A percentile compares a stretch with the other conserved stretches of the same genome.
Conservation (phyloP, 2,329 filamentous ascomycete species). For the Trichoderma lentiforme region DNA sequence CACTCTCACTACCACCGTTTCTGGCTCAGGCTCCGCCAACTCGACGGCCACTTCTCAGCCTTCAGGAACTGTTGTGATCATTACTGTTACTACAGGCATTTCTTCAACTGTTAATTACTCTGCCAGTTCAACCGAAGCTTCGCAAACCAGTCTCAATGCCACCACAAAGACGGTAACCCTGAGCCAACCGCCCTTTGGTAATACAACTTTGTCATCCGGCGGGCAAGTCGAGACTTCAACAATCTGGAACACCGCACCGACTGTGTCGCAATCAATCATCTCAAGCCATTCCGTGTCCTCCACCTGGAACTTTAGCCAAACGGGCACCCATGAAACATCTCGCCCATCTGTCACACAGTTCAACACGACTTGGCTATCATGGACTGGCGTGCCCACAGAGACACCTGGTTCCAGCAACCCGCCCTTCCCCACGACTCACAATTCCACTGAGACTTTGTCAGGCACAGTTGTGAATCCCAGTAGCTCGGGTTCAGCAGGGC, state of each 20-base stretch:
- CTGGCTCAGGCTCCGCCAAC: neutral
- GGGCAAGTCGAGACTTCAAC: constrained; percentile 7
- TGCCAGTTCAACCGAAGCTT: neutral
- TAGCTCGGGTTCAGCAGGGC: neutral
- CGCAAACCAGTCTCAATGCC: neutral
- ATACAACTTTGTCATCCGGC: constrained; percentile 19
- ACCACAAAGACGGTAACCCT: neutral
- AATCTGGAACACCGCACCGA: constrained; percentile 7
- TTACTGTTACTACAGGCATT: neutral
- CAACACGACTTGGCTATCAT: constrained; percentile 13
- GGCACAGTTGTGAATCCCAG: neutral
- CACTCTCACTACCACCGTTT: neutral
- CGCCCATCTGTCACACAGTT: neutral
- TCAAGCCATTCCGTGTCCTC: neutral
- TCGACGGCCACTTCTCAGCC: neutral
- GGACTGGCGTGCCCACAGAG: neutral
- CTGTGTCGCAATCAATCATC: constrained; percentile 10
- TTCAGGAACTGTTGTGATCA: neutral
- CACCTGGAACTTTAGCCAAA: neutral
- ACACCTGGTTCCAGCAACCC: neutral
- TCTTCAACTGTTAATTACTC: neutral
- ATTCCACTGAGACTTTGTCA: constrained; percentile 7
- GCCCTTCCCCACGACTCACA: constrained; percentile 12
- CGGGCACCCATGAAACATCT: neutral
- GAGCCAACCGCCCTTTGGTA: constrained; percentile 21